phyloP scores from a whole-genome alignment of 257 asterid species.

The Gentiana straminea region DNA sequence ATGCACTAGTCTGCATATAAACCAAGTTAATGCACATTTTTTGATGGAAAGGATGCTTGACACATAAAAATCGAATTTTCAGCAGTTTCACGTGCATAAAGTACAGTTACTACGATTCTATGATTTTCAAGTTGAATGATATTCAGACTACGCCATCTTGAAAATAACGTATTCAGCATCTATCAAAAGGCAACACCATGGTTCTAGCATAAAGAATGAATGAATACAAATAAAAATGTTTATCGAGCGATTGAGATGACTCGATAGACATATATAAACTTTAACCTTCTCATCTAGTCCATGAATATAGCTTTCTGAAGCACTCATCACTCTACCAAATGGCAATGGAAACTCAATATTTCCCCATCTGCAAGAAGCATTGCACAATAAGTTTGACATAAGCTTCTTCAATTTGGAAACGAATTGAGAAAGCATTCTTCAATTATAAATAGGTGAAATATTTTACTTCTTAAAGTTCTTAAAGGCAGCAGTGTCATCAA shows the following conservation, averaged over 20 bases:
- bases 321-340: slow-evolving; percentile 85
- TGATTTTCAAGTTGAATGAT: not conserved
- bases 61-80: not conserved
- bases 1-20: slow-evolving; percentile 85
- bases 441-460: not conserved
- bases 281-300: slow-evolving; percentile 88
- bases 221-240: not conserved
- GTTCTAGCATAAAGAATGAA: too few relatives aligned
- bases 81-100: not conserved
- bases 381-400: not conserved
- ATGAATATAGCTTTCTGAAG: slow-evolving; percentile 74
- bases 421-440: not conserved
- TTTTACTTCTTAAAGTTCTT: slow-evolving; percentile 89
- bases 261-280: not conserved
- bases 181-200: not conserved
- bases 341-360: slow-evolving; percentile 87
- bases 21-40: not conserved
- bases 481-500: slow-evolving; percentile 92
- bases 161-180: too few relatives aligned
- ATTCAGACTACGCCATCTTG: too few relatives aligned
- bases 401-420: not conserved
- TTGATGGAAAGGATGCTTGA: not conserved
- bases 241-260: not conserved
- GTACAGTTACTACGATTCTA: not conserved
- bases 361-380: slow-evolving; percentile 64